Percentiles rank a stretch among this genome's conserved stretches.
Conservation (phyloP, 108 stramenopile species). For the Cyclotella kingstonii region DNA sequence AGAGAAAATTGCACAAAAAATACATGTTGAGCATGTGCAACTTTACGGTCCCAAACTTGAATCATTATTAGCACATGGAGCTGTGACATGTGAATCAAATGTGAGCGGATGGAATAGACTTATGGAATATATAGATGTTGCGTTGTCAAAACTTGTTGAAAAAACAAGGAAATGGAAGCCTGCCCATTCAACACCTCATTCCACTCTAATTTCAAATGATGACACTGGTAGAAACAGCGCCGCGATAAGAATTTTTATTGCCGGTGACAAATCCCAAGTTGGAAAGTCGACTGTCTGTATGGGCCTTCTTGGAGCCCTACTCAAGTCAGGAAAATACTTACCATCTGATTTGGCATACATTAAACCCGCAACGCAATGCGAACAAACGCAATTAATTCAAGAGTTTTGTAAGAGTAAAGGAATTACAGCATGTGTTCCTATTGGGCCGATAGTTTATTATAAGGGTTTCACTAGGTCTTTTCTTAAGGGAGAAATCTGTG, state of each 20-base stretch:
- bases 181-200: slow-evolving; percentile 3
- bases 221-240: background rate
- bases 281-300: slow-evolving; percentile 94
- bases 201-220: background rate
- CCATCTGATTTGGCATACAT: slow-evolving; percentile 89
- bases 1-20: background rate
- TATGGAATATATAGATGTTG: slow-evolving; percentile 3
- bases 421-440: slow-evolving; percentile 66
- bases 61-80: background rate
- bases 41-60: slow-evolving; percentile 14
- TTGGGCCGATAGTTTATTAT: slow-evolving; percentile 96
- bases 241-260: slow-evolving; percentile 73
- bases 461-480: slow-evolving; percentile 96
- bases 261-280: slow-evolving; percentile 87
- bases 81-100: background rate
- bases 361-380: slow-evolving; percentile 97
- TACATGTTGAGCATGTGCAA: slow-evolving; percentile 20
- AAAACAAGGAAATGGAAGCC: slow-evolving; percentile 10
- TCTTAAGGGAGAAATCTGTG: slow-evolving; percentile 80
- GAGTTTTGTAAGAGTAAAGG: slow-evolving; percentile 81
- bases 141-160: slow-evolving; percentile 34
- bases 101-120: slow-evolving; percentile 1
- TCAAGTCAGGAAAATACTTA: slow-evolving; percentile 46
- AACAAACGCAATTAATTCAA: slow-evolving; percentile 85
- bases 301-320: slow-evolving; percentile 40